These are phyloP conservation scores for Diplodia sapinea DNA, from an alignment of 2,329 filamentous ascomycete species.

Conservation along the genomic window DNA sequence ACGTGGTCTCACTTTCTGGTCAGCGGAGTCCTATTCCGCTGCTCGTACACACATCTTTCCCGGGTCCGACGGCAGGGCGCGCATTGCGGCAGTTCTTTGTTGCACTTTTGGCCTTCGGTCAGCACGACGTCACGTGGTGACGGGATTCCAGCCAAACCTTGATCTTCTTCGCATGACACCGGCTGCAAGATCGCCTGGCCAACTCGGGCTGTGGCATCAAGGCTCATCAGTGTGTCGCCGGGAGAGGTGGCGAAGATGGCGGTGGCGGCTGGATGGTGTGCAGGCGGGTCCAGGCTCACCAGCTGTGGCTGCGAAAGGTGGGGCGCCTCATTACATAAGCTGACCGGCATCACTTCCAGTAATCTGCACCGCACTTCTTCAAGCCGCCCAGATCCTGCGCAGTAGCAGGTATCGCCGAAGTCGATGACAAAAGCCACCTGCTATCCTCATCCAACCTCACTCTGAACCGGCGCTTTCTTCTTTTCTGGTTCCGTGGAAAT, in stretches of 20 bases:
- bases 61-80: neutral
- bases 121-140: conserved; percentile 13
- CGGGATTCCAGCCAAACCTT: neutral
- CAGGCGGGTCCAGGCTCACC: neutral
- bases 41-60: conserved; percentile 15
- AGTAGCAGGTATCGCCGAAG: too few relatives aligned
- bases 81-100: conserved; percentile 16
- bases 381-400: too few relatives aligned
- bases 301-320: neutral
- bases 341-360: too few relatives aligned
- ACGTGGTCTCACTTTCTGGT: neutral
- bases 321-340: neutral
- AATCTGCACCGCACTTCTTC: too few relatives aligned
- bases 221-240: neutral
- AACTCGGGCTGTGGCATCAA: conserved; percentile 18
- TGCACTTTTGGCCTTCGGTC: neutral
- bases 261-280: neutral
- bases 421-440: too few relatives aligned
- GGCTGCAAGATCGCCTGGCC: conserved; percentile 24
- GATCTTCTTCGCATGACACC: conserved; percentile 28
- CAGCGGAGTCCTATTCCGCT: conserved; percentile 9
- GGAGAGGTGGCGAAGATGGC: neutral
- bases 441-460: too few relatives aligned
- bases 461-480: too few relatives aligned
- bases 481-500: too few relatives aligned